Evolutionary conservation across 805 yeast genomes (phyloP), one percentile per base, ranked within the genome.

Genomic region (Kazachstania viticola): DNA sequence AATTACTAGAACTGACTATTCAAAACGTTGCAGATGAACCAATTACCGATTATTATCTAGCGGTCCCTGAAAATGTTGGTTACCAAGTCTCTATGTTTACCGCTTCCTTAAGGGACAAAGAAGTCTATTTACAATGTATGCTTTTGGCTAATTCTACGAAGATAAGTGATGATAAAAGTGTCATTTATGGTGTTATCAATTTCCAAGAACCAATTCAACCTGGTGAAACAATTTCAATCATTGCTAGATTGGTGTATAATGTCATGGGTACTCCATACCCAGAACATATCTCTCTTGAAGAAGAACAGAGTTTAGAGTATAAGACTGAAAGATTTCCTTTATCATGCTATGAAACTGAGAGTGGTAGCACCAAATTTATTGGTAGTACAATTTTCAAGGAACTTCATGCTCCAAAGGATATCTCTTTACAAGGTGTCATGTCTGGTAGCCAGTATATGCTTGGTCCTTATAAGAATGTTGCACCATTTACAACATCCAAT

Each of bases 201-300:
- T 59, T 85, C 31, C 80, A 82, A 9, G 62, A 63, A 28, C 80
- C 91, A 25, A 59, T 87, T 34, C 68, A 78, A 8, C 81, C 93
- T 17, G 71, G 73, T 22, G 66, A 74, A 16, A 56, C 58, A 21
- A 52, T 65, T 28, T 61, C 65, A 23, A 47, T 88, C 28, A 56
- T 60, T 24, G 57, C 77, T 13, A 63, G 71, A 21, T 56, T 65
- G 38, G 69, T 72, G 2, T 60, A 69, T 35, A 63, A 71, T 21
- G 61, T 65, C 35, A 51, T 60, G 22, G 46, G 76, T 29, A 38
- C 44, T 31, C 83, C 96, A 26, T 52, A 69, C 31, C 96, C 97
- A 1, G 67, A 64, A 31, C 58, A 64, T 38, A 71, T 79, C 26
- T 63, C 58, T 13, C 65, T 87, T 61, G 61, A 58, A 8, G 81